Evolutionary conservation across 176 grass and related monocot genomes (phyloP).

Genomic region (Melocanna baccifera): DNA sequence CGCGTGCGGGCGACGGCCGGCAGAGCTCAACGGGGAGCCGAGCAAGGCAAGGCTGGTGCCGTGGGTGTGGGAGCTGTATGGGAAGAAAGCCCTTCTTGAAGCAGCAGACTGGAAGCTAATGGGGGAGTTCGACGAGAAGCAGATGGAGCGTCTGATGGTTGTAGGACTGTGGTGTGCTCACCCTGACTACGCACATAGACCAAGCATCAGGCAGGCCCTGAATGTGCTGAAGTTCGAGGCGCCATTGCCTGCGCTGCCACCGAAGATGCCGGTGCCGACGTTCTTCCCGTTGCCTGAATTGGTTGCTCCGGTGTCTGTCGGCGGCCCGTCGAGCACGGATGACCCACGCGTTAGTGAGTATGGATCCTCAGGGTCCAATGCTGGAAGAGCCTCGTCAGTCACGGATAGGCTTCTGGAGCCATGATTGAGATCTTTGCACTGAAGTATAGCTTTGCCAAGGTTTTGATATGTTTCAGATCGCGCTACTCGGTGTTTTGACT

Average conservation of each 20-base stretch:
- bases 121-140: conserved; percentile 39
- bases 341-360: not conserved
- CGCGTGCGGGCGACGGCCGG: conserved; percentile 55
- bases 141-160: conserved; percentile 72
- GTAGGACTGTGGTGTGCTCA: conserved; percentile 83
- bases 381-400: not conserved
- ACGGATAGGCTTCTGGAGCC: conserved; percentile 21
- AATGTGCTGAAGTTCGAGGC: conserved; percentile 61
- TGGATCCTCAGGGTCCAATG: conserved; percentile 23
- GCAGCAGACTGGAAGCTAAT: conserved; percentile 55
- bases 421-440: not conserved
- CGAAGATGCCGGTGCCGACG: conserved; percentile 56
- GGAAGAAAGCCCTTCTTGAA: conserved; percentile 51
- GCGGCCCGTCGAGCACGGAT: not conserved
- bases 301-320: conserved; percentile 13
- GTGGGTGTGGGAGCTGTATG: conserved; percentile 77
- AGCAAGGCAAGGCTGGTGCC: conserved; percentile 54
- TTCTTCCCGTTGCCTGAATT: conserved; percentile 49
- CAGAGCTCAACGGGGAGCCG: conserved; percentile 37
- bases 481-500: not conserved
- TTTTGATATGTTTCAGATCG: not conserved
- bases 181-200: conserved; percentile 60
- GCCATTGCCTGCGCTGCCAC: conserved; percentile 53
- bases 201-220: conserved; percentile 61
- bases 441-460: not conserved